These are phyloP conservation scores for Rutstroemia sp. DNA, from an alignment of 2,329 filamentous ascomycete species.

Conservation along the genomic window DNA sequence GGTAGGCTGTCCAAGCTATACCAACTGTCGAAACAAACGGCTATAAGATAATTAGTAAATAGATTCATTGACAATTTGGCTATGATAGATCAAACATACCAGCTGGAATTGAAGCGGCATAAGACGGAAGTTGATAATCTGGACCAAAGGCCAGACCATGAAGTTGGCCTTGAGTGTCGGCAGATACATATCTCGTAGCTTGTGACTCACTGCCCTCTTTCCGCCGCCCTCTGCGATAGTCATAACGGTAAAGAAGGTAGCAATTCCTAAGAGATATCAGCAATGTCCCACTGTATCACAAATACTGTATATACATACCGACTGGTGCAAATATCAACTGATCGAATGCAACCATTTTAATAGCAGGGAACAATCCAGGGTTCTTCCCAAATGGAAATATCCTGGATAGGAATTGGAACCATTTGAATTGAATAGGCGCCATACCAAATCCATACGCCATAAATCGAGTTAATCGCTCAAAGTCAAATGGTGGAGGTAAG, in stretches of 20 bases:
- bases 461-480: slow-evolving; percentile 87
- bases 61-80: slow-evolving; percentile 5
- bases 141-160: slow-evolving; percentile 88
- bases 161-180: slow-evolving; percentile 95
- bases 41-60: slow-evolving; percentile 37
- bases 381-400: slow-evolving; percentile 80
- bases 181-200: slow-evolving; percentile 89
- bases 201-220: slow-evolving; percentile 67
- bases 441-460: slow-evolving; percentile 97
- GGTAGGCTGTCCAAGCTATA: slow-evolving; percentile 96
- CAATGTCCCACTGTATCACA: neutral
- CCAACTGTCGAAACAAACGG: slow-evolving; percentile 93
- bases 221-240: slow-evolving; percentile 91
- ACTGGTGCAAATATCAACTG: slow-evolving; percentile 90
- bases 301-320: slow-evolving; percentile 39
- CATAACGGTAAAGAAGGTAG: slow-evolving; percentile 91
- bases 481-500: slow-evolving; percentile 82
- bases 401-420: slow-evolving; percentile 80
- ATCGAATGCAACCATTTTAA: slow-evolving; percentile 89
- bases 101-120: slow-evolving; percentile 96
- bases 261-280: slow-evolving; percentile 49
- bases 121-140: slow-evolving; percentile 92
- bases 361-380: slow-evolving; percentile 63
- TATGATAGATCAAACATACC: slow-evolving; percentile 47
- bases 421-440: slow-evolving; percentile 91